Base-by-base conservation (phyloP, 805 yeast species). In the Kodamaea jinghongensis region DNA sequence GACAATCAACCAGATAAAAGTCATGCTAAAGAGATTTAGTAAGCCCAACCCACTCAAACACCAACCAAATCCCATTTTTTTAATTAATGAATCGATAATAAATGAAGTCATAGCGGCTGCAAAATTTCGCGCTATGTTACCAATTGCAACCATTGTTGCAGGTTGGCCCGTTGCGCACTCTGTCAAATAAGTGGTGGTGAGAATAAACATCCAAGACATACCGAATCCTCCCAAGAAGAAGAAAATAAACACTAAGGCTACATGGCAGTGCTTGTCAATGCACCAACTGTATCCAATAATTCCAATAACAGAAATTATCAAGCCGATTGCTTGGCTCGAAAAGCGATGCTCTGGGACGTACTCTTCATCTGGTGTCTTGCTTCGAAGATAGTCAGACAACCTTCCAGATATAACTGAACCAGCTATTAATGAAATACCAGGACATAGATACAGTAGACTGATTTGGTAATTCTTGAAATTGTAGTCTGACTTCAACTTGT, bases 61-160 rank as follows among this genome's bases (percentile, higher is more conserved):
- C 79, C 79, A 75, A 0, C 79, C 79, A 40, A 60, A 60, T 0
- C 79, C 79, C 73, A 63, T 59, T 31, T 30, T 39, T n/a, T 40
- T 17, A 2, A 56, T 47, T 12, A 64, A 32, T 27, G 64, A 61
- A 11, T 69, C 61, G 11, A 76, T 63, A 4, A 74, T 57, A 1
- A 67, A 73, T 0, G 81, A 70, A 22, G 79, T 70, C 0, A 75
- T 60, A 2, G 79, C 78, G 1, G 83, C 82, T 1, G 78, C 77
- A 2, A 67, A 48, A 45, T 76, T 77, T 49, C 83, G 64, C 50
- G 75, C 67, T 38, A 74, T 58, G 43, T 77, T 76, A 1, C 77
- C 77, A 33, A 77, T 54, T 1, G 83, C 79, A 16, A 77, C 78
- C 37, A 71, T 65, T 0, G 78, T 66, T 1, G 81, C 78, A 1